These are phyloP conservation scores for Trichoderma reesei DNA, from an alignment of 495 filamentous ascomycete species.

Conservation along the genomic window DNA sequence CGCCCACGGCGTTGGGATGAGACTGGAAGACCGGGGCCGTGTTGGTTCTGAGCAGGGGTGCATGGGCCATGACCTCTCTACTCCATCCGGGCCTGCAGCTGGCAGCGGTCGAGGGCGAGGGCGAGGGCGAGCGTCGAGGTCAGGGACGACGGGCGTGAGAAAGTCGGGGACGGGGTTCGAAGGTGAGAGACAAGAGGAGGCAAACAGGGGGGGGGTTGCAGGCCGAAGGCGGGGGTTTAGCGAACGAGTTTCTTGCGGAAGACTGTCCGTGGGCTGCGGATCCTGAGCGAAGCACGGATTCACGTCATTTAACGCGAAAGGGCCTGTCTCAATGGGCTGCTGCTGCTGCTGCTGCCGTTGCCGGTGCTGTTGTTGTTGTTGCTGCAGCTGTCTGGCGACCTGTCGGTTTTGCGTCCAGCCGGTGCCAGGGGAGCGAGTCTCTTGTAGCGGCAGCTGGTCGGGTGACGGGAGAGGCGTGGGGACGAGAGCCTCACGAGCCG, in stretches of 20 bases:
- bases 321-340: not conserved
- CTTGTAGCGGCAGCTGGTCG: too few species aligned
- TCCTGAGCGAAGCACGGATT: conserved; percentile 6
- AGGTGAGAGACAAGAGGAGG: not conserved
- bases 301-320: conserved; percentile 8
- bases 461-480: too few species aligned
- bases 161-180: not conserved
- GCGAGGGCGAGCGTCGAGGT: not conserved
- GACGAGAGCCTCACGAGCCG: not conserved
- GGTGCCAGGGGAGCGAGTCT: not conserved
- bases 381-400: not conserved
- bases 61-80: conserved; percentile 39
- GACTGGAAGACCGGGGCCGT: conserved; percentile 38
- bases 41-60: conserved; percentile 42
- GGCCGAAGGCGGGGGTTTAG: conserved; percentile 5
- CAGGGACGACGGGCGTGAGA: not conserved
- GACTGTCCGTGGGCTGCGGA: conserved; percentile 6
- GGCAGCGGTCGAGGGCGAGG: not conserved
- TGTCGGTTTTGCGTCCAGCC: not conserved
- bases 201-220: not conserved
- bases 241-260: conserved; percentile 8
- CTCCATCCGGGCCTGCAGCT: conserved; percentile 21
- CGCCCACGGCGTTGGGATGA: conserved; percentile 21
- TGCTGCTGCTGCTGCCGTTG: not conserved
- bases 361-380: too few species aligned